A percentile compares a stretch with the other conserved stretches of the same genome.
These are phyloP conservation scores for Kwoniella sp. DNA, from an alignment of 768 basidiomycete species.

Conservation along the genomic window DNA sequence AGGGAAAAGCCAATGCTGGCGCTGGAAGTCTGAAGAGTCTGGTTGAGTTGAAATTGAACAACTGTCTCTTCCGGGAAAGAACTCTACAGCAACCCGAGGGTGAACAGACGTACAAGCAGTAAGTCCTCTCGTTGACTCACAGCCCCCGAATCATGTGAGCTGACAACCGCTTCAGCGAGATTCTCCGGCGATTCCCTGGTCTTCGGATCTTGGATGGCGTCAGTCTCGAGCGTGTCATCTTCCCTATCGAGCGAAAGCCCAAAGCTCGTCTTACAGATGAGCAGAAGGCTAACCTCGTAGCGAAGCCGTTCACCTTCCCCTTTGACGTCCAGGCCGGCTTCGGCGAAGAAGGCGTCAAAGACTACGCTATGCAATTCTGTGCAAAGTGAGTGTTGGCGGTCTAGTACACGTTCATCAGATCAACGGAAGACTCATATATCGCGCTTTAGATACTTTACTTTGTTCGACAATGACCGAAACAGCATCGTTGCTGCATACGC, in stretches of 20 bases:
- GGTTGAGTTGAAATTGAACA: conserved; percentile 50
- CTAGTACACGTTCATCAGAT: background rate
- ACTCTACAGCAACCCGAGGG: conserved; percentile 64
- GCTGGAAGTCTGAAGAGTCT: conserved; percentile 45
- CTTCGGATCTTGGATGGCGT: conserved; percentile 82
- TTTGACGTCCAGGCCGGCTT: conserved; percentile 57
- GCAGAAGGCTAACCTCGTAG: conserved; percentile 50
- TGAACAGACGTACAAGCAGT: conserved; percentile 70
- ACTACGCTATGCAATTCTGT: conserved; percentile 75
- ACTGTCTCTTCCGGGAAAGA: conserved; percentile 43
- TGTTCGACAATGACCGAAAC: conserved; percentile 76
- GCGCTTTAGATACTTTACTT: conserved; percentile 71
- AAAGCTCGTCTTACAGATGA: conserved; percentile 58
- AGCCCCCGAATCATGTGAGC: conserved; percentile 56
- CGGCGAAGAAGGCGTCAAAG: conserved; percentile 65
- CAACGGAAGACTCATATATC: conserved; percentile 10
- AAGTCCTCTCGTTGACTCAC: conserved; percentile 14
- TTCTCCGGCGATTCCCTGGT: conserved; percentile 76
- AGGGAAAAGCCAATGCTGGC: conserved; percentile 49
- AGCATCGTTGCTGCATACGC: conserved; percentile 74
- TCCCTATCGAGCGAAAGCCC: conserved; percentile 63
- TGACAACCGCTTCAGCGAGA: conserved; percentile 67
- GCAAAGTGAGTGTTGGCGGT: conserved; percentile 49
- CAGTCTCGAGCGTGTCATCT: conserved; percentile 74
- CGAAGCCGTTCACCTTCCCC: conserved; percentile 71